Evolutionary conservation across 2,329 filamentous ascomycete species (phyloP).

Genomic region (Fusarium clavum): DNA sequence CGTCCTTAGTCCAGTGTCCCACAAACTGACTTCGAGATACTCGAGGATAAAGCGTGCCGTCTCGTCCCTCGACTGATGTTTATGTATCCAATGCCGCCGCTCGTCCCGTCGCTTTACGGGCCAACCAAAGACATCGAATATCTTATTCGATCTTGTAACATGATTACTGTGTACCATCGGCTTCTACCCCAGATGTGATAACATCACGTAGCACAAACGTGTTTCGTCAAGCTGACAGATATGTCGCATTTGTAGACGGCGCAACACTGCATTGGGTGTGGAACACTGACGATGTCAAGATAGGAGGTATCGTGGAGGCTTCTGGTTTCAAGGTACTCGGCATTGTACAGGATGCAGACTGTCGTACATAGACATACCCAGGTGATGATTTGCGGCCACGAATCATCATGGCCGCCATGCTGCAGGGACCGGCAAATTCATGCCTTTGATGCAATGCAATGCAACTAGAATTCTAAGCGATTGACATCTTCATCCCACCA

Average conservation of each 20-base stretch:
- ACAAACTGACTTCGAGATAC: not conserved
- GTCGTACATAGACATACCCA: not conserved
- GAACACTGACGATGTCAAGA: constrained; percentile 3
- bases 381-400: not conserved
- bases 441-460: not conserved
- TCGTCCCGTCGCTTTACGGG: constrained; percentile 16
- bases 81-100: not conserved
- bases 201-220: constrained; percentile 10
- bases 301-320: not conserved
- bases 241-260: constrained; percentile 12
- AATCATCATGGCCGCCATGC: constrained; percentile 6
- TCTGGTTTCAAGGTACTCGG: constrained; percentile 22
- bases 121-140: constrained; percentile 14
- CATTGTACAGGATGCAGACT: constrained; percentile 14
- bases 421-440: constrained; percentile 2
- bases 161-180: constrained; percentile 20
- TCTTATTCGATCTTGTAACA: constrained; percentile 18
- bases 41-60: not conserved
- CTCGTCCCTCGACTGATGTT: not conserved
- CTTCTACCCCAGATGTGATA: constrained; percentile 28
- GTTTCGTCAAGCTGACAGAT: constrained; percentile 41
- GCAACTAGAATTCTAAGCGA: constrained; percentile 42
- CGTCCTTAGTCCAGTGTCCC: not conserved
- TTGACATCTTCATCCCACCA: constrained; percentile 61
- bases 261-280: not conserved